Evolutionary conservation across 371 early-diverging fungal genomes (phyloP).

Genomic region (Globomyces sp.): DNA sequence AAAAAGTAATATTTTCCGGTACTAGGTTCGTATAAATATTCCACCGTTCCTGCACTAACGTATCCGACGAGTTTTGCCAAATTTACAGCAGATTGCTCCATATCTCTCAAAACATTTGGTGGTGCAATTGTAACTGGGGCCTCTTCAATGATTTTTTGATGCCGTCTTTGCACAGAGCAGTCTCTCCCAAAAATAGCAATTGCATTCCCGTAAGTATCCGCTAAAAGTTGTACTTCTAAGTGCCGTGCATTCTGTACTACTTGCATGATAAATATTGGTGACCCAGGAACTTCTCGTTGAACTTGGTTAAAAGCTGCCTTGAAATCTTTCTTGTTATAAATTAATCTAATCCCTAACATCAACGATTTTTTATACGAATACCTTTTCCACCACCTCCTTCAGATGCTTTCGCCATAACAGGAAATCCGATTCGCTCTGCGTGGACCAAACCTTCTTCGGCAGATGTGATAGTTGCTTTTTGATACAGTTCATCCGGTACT

Average conservation of each 20-base stretch:
- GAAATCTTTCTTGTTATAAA: slow-evolving; percentile 71
- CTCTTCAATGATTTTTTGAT: slow-evolving; percentile 70
- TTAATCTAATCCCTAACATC: slow-evolving; percentile 71
- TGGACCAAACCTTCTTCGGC: slow-evolving; percentile 58
- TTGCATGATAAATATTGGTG: slow-evolving; percentile 97
- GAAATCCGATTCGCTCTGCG: slow-evolving; percentile 90
- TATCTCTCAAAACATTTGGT: slow-evolving; percentile 74
- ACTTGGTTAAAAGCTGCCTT: slow-evolving; percentile 81
- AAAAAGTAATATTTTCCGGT: slow-evolving; percentile 92
- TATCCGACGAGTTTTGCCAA: slow-evolving; percentile 94
- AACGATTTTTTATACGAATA: not conserved
- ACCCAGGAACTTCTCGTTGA: slow-evolving; percentile 92
- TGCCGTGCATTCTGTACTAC: slow-evolving; percentile 94
- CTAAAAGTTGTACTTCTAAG: slow-evolving; percentile 96
- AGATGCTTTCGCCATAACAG: slow-evolving; percentile 99
- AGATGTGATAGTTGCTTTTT: slow-evolving; percentile 58
- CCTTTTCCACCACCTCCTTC: slow-evolving; percentile 99
- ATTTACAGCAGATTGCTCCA: slow-evolving; percentile 96
- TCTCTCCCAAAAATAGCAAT: slow-evolving; percentile 98
- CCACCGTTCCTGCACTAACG: slow-evolving; percentile 92
- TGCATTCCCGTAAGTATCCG: slow-evolving; percentile 96
- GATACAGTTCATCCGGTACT: slow-evolving; percentile 79
- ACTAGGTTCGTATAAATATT: slow-evolving; percentile 90
- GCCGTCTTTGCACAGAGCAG: slow-evolving; percentile 98
- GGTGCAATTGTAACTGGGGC: slow-evolving; percentile 94